Evolutionary conservation across 2,329 filamentous ascomycete genomes (phyloP).

Genomic region (Septoria petroselini): DNA sequence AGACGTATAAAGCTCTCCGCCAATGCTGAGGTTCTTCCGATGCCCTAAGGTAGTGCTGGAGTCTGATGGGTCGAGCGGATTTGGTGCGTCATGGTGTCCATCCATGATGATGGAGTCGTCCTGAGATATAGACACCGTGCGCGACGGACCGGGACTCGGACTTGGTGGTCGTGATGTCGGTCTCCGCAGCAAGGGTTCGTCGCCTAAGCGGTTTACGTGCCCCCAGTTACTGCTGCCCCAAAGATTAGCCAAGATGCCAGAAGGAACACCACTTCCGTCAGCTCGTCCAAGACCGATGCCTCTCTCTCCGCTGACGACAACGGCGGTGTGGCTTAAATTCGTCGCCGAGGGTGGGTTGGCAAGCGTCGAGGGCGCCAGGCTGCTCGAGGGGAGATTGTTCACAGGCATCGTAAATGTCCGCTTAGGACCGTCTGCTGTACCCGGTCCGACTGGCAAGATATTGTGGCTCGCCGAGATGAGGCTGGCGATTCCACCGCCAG

Average conservation of each 20-base stretch:
- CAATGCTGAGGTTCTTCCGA: conserved; percentile 35
- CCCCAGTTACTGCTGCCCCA: conserved; percentile 90
- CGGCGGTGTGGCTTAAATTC: conserved; percentile 79
- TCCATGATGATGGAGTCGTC: conserved; percentile 37
- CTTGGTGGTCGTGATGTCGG: conserved; percentile 20
- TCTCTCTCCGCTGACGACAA: conserved; percentile 75
- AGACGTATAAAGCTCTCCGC: conserved; percentile 15
- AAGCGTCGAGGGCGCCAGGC: conserved; percentile 75
- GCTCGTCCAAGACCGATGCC: conserved; percentile 59
- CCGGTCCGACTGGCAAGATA: conserved; percentile 64
- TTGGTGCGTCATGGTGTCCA: conserved; percentile 23
- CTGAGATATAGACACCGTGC: conserved; percentile 25
- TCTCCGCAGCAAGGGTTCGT: conserved; percentile 44
- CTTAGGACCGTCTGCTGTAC: conserved; percentile 33
- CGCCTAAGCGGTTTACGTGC: conserved; percentile 60
- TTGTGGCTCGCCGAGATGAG: conserved; percentile 82
- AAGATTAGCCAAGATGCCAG: conserved; percentile 84
- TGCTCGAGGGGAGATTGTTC: conserved; percentile 46
- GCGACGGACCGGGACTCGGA: conserved; percentile 15
- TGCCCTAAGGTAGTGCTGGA: conserved; percentile 22
- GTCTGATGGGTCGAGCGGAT: conserved; percentile 14
- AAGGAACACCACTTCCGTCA: conserved; percentile 69
- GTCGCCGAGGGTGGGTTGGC: conserved; percentile 81
- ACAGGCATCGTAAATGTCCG: conserved; percentile 44
- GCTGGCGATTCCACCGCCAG: conserved; percentile 71